Conservation (phyloP, 2,329 filamentous ascomycete species). For the Sphaerostilbella broomeana region DNA sequence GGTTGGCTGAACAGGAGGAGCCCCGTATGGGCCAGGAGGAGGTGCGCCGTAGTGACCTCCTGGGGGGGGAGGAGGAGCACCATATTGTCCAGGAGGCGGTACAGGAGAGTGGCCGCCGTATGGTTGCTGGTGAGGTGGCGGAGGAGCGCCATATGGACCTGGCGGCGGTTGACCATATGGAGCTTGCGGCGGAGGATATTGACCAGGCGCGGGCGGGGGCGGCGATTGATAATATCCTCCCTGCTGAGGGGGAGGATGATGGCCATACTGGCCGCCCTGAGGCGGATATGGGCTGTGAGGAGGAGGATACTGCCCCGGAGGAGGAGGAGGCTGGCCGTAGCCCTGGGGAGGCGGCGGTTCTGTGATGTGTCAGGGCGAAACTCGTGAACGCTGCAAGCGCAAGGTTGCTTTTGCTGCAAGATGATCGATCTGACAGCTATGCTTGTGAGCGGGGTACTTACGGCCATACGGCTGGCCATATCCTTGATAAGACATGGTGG, state of each 20-base stretch:
- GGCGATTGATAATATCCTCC: conserved; percentile 25
- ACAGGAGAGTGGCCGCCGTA: conserved; percentile 16
- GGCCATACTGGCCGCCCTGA: conserved; percentile 18
- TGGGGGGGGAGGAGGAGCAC: conserved; percentile 25
- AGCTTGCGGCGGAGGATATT: conserved; percentile 21
- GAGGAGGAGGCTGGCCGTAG: conserved; percentile 30
- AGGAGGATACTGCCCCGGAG: conserved; percentile 33
- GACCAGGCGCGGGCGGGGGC: conserved; percentile 21
- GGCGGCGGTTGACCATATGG: conserved; percentile 19
- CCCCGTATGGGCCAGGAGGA: conserved; percentile 27
- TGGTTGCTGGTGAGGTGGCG: conserved; percentile 19
- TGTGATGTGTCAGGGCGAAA: conserved; percentile 16
- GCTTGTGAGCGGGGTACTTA: conserved; percentile 21
- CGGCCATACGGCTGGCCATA: conserved; percentile 28
- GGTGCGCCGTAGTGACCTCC: conserved; percentile 34
- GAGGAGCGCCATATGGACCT: conserved; percentile 26
- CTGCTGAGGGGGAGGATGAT: conserved; percentile 21
- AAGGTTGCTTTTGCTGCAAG: neutral
- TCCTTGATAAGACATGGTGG: conserved; percentile 30
- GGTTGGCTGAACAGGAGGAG: conserved; percentile 44
- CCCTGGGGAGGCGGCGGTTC: conserved; percentile 32
- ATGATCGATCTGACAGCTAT: neutral
- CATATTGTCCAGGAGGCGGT: conserved; percentile 21
- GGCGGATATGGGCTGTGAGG: conserved; percentile 23
- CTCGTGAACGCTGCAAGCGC: neutral